Percentiles rank a stretch among this genome's conserved stretches.
Conservation (phyloP, 306 rosid genomes). For the Ammopiptanthus mongolicus region DNA sequence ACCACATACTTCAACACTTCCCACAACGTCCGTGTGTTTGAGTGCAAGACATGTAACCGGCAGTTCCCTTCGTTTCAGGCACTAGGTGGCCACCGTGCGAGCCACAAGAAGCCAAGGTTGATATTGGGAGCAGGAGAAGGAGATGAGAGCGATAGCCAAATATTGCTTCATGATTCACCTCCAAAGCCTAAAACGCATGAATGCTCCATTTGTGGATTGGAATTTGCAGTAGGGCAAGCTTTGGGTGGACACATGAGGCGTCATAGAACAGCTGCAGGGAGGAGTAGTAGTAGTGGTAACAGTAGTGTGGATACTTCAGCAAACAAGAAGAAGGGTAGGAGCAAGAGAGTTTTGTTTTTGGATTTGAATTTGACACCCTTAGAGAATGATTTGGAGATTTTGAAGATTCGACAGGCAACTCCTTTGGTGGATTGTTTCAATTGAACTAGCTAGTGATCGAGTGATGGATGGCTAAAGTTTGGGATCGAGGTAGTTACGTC, state of each 20-base stretch:
- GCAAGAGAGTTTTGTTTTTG: conserved; percentile 42
- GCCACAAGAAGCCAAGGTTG: conserved; percentile 86
- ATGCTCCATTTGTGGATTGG: conserved; percentile 86
- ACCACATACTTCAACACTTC: background rate
- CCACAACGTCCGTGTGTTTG: conserved; percentile 61
- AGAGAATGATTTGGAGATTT: conserved; percentile 63
- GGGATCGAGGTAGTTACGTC: background rate
- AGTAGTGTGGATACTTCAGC: background rate
- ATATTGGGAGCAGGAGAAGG: conserved; percentile 23
- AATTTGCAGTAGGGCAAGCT: conserved; percentile 89
- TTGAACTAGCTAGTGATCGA: conserved; percentile 12
- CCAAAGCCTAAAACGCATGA: conserved; percentile 76
- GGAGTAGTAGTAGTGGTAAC: background rate
- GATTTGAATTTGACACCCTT: conserved; percentile 89
- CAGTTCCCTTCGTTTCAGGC: conserved; percentile 85
- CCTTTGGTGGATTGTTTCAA: conserved; percentile 49
- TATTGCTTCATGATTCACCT: conserved; percentile 32
- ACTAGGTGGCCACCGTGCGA: conserved; percentile 92
- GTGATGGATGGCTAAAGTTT: background rate
- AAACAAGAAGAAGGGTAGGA: conserved; percentile 24
- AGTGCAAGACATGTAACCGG: conserved; percentile 89
- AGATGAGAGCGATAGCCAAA: conserved; percentile 11
- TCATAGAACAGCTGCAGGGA: conserved; percentile 38
- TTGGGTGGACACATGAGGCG: conserved; percentile 97
- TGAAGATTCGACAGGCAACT: conserved; percentile 49